Evolutionary conservation across 805 yeast genomes (phyloP).

Genomic region (Yamadazyma endophytica): DNA sequence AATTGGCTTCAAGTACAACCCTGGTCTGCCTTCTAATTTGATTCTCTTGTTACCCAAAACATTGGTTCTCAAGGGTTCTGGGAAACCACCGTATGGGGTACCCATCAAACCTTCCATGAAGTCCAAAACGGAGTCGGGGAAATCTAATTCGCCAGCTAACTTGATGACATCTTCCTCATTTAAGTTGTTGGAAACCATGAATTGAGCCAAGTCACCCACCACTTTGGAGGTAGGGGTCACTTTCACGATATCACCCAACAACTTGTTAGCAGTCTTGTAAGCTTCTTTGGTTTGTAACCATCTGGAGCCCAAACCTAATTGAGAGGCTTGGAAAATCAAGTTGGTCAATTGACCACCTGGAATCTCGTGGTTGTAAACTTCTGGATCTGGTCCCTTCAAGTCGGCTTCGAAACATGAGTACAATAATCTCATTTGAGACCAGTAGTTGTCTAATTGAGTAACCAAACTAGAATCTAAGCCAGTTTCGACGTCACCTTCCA

Average conservation of each 20-base stretch:
- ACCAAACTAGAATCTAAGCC: constrained; percentile 65
- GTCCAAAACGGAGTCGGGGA: constrained; percentile 98
- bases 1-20: constrained; percentile 81
- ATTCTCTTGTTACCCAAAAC: constrained; percentile 88
- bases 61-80: constrained; percentile 95
- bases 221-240: constrained; percentile 99
- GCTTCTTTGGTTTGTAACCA: constrained; percentile 97
- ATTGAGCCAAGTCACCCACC: constrained; percentile 99
- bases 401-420: constrained; percentile 98
- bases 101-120: constrained; percentile 99
- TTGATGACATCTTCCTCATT: constrained; percentile 79
- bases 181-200: constrained; percentile 95
- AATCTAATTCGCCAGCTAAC: constrained; percentile 86
- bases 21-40: constrained; percentile 87
- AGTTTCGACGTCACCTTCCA: constrained; percentile 80
- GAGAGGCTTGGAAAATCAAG: constrained; percentile 97
- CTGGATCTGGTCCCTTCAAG: constrained; percentile 99
- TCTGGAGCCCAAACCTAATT: constrained; percentile 94
- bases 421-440: constrained; percentile 98
- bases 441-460: constrained; percentile 85
- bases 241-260: constrained; percentile 95
- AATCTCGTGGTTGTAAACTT: constrained; percentile 95
- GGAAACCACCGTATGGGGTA: constrained; percentile 99
- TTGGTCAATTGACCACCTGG: constrained; percentile 99
- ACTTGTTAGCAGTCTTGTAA: constrained; percentile 83